Evolutionary conservation across 164 flowering plant species (phyloP).

Genomic region (Dillenia turbinata): DNA sequence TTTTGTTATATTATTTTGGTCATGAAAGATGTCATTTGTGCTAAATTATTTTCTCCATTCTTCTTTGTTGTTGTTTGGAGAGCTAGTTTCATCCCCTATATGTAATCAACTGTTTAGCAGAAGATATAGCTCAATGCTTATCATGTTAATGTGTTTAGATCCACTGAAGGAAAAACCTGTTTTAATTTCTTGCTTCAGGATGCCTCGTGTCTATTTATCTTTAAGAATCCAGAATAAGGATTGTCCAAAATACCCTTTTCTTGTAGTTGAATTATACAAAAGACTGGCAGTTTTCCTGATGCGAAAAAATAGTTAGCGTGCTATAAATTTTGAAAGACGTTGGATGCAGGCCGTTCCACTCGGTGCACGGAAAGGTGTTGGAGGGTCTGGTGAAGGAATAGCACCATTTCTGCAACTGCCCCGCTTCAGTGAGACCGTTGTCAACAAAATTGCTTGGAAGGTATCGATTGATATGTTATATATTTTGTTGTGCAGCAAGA

Average conservation of each 20-base stretch:
- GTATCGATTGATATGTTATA: slow-evolving; percentile 15
- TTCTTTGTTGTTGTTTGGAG: too few relatives aligned
- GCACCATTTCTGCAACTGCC: slow-evolving; percentile 81
- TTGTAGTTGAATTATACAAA: too few relatives aligned
- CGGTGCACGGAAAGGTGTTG: slow-evolving; percentile 55
- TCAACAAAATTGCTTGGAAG: slow-evolving; percentile 60
- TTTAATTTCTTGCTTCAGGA: too few relatives aligned
- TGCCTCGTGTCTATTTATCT: too few relatives aligned
- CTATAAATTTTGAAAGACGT: background rate
- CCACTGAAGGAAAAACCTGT: too few relatives aligned
- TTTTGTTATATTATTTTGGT: background rate
- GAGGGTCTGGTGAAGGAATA: slow-evolving; percentile 59
- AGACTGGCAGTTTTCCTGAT: too few relatives aligned
- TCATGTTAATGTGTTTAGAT: too few relatives aligned
- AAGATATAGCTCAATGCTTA: too few relatives aligned
- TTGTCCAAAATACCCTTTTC: too few relatives aligned
- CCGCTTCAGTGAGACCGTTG: slow-evolving; percentile 51
- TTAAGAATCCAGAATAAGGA: too few relatives aligned
- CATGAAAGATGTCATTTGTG: background rate
- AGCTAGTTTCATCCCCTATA: too few relatives aligned
- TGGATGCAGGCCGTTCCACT: slow-evolving; percentile 71
- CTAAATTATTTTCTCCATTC: background rate
- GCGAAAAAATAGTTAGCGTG: background rate
- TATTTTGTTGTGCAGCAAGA: background rate
- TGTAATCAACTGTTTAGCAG: too few relatives aligned